Base-by-base conservation (phyloP, 768 basidiomycete species). In the Mycena kentingensis region DNA sequence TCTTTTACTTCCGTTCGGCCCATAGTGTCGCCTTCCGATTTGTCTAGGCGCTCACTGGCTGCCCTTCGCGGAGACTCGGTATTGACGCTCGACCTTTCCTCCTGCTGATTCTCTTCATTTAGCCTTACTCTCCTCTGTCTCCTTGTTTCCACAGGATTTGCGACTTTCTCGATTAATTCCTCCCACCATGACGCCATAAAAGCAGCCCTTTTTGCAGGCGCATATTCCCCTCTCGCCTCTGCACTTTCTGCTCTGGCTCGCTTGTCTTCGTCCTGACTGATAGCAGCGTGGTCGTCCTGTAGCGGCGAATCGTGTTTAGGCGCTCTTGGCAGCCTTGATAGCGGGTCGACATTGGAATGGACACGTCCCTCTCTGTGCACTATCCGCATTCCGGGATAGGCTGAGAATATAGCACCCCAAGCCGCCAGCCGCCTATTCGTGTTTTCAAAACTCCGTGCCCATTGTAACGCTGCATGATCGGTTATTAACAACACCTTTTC, bases 381-480 rank as follows among this genome's bases (percentile, higher is more conserved):
- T 11, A 69, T 67, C 25, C 59, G 36, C 22, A 69, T 34, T 8
- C 43, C 34, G 1, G 60, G 68, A 12, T 60, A 69, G 13, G 68
- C 64, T 2, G 57, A 42, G 39, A 63, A 66, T 22, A 68, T 53
- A 7, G 63, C 46, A 46, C 66, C 65, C 68, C 63, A 70, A 3
- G 63, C 49, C 5, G 52, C 46, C 11, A 70, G 49, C 11, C 66
- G 37, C 18, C 51, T 41, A 36, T 60, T 60, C 13, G 43, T 28
- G 31, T 60, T 60, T 29, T 60, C 38, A 29, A 42, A 60, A 8
- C 45, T 39, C 28, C 26, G 41, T 2, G 43, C 46, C 59, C n/a
- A n/a, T n/a, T n/a, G 46, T 26, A 60, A 25, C 2, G 58, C 55
- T 18, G 55, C 51, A 36, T 60, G 58, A 24, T 60, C 55, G 4